Percentiles rank a stretch among this genome's conserved stretches.
Evolutionary conservation across 169 alveolate species (phyloP).

Genomic region (Ichthyophthirius multifiliis): DNA sequence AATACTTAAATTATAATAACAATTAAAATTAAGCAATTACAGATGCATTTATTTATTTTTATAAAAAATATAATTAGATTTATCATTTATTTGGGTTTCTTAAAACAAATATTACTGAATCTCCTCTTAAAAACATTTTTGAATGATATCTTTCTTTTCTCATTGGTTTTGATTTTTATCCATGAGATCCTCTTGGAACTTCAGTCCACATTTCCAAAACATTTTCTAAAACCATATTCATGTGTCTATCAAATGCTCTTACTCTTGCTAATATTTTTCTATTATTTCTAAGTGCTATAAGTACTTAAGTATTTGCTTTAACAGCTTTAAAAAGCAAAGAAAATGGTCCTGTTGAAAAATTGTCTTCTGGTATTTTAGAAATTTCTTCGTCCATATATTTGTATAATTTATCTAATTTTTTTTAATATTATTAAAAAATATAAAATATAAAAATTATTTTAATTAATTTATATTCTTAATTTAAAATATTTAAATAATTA

Average conservation of each 20-base stretch:
- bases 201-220: conserved; percentile 98
- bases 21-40: no score
- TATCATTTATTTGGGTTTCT: conserved; percentile 94
- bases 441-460: no score
- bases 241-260: conserved; percentile 97
- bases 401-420: background rate
- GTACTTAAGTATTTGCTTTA: conserved; percentile 93
- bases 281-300: conserved; percentile 96
- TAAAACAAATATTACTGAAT: conserved; percentile 94
- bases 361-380: conserved; percentile 72
- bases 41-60: background rate
- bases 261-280: conserved; percentile 96
- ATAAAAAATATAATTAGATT: background rate
- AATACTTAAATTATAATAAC: no score
- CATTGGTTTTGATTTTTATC: conserved; percentile 88
- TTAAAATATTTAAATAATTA: no score
- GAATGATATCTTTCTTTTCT: conserved; percentile 95
- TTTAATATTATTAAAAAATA: background rate
- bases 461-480: no score
- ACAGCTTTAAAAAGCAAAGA: conserved; percentile 94
- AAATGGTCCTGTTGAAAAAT: conserved; percentile 95
- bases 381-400: conserved; percentile 7
- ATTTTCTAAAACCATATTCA: conserved; percentile 95
- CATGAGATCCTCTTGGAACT: conserved; percentile 86
- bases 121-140: conserved; percentile 97